Conservation (phyloP, 305 asterid species). For the Solanum hybrid region DNA sequence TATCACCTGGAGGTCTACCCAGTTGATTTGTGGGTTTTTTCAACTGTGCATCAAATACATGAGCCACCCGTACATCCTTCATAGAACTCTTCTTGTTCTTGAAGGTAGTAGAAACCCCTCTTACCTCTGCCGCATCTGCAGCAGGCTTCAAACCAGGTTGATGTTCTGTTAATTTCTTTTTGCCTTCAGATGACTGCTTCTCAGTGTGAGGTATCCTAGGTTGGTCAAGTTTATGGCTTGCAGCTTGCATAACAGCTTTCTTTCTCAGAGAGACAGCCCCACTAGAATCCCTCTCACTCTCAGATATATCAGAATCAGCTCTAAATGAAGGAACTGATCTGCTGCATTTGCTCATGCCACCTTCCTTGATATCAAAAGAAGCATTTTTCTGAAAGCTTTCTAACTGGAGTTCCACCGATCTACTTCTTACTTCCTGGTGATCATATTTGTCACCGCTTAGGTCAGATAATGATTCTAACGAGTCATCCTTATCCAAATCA, state of each 20-base stretch:
- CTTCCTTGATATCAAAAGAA: conserved; percentile 30
- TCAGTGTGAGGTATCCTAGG: conserved; percentile 22
- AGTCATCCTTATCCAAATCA: conserved; percentile 33
- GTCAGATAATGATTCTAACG: conserved; percentile 28
- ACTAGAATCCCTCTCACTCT: conserved; percentile 34
- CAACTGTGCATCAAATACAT: conserved; percentile 22
- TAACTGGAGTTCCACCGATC: conserved; percentile 23
- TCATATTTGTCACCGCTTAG: conserved; percentile 28
- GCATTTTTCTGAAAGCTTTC: conserved; percentile 29
- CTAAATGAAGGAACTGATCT: conserved; percentile 23
- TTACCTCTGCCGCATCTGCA: conserved; percentile 19
- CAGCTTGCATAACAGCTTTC: conserved; percentile 28
- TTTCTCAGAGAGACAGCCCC: conserved; percentile 18
- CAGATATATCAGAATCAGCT: conserved; percentile 34
- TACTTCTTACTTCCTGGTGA: conserved; percentile 32
- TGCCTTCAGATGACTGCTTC: conserved; percentile 26
- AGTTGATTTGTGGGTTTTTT: conserved; percentile 21
- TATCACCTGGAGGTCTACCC: conserved; percentile 30
- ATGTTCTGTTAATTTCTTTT: conserved; percentile 37
- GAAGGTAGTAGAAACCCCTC: conserved; percentile 24
- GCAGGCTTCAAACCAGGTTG: conserved; percentile 33
- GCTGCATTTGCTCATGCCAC: conserved; percentile 21
- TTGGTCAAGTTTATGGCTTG: conserved; percentile 31
- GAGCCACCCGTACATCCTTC: conserved; percentile 34
- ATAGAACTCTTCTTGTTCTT: conserved; percentile 28